Evolutionary conservation across 805 yeast species (phyloP).

Genomic region (Candida sakaeoensis): DNA sequence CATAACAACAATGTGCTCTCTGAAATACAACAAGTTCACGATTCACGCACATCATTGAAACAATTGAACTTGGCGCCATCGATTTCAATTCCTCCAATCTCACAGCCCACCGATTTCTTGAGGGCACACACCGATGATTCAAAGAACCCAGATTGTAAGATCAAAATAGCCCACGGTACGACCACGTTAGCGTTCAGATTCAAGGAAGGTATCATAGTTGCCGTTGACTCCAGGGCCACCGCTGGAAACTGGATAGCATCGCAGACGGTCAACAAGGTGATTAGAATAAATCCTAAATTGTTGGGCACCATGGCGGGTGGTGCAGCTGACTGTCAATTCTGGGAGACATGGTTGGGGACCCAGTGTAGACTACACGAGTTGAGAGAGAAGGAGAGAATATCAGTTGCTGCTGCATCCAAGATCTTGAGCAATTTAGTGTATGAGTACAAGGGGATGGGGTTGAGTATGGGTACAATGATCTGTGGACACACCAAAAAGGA

Average conservation of each 20-base stretch:
- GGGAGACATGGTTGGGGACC: constrained; percentile 99
- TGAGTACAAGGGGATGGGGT: constrained; percentile 95
- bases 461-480: constrained; percentile 98
- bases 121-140: constrained; percentile 98
- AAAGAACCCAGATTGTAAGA: constrained; percentile 86
- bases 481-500: constrained; percentile 95
- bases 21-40: constrained; percentile 27
- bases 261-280: constrained; percentile 95
- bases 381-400: constrained; percentile 89
- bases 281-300: constrained; percentile 90
- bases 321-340: constrained; percentile 98
- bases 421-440: constrained; percentile 87
- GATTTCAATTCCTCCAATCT: constrained; percentile 74
- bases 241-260: constrained; percentile 98
- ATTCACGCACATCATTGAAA: constrained; percentile 15
- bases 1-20: constrained; percentile 23
- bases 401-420: constrained; percentile 96
- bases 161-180: constrained; percentile 98
- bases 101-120: constrained; percentile 85
- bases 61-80: constrained; percentile 50
- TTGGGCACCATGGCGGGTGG: constrained; percentile 99
- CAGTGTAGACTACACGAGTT: constrained; percentile 95
- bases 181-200: constrained; percentile 95
- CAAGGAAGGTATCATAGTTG: constrained; percentile 92
- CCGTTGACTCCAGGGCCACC: constrained; percentile 97